Base-by-base conservation (phyloP, 805 yeast genomes). In the Kazachstania taianensis region DNA sequence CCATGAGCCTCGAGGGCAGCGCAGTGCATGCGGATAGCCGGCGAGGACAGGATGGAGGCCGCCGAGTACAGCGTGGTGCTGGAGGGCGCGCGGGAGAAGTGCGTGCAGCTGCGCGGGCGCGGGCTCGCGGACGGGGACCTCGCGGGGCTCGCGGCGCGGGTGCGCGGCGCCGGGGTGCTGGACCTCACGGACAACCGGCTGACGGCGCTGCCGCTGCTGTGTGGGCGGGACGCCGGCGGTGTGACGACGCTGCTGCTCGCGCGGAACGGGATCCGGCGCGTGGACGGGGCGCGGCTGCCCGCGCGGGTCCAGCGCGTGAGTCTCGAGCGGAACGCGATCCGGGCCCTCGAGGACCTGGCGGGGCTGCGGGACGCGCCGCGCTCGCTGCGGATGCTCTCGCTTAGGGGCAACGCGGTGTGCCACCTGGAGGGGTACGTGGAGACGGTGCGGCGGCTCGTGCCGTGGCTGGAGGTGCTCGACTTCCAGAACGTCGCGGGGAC, bases 161-260 rank as follows among this genome's bases (percentile, higher is more conserved):
- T n/a, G n/a, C n/a, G n/a, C n/a, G n/a, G n/a, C n/a, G n/a, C n/a
- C n/a, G n/a, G n/a, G n/a, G n/a, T n/a, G n/a, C n/a, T n/a, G n/a
- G 96, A 89, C 53, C 52, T 89, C 22, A 73, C 89, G 1, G 78
- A 80, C 49, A 89, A 89, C 57, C 78, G 73, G 23, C 59, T 89
- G n/a, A 57, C 67, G 1, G 65, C 64, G 2, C 44, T 89, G 62
- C 49, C 64, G 72, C 25, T 83, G 78, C 0, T 49, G 40, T 15
- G 50, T 69, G 28, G 33, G 37, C 22, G 68, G 66, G 12, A 22
- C 12, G n/a, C n/a, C n/a, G 27, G 49, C 72, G 34, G 66, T 42
- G 46, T 56, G 5, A 54, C 66, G 30, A 70, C 79, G 0, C 46
- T 89, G 2, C 61, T 86, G 7, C 46, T 78, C 16, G 78, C 81